phyloP scores from a whole-genome alignment of 805 yeast genomes.

The Wickerhamomyces sydowiorum region DNA sequence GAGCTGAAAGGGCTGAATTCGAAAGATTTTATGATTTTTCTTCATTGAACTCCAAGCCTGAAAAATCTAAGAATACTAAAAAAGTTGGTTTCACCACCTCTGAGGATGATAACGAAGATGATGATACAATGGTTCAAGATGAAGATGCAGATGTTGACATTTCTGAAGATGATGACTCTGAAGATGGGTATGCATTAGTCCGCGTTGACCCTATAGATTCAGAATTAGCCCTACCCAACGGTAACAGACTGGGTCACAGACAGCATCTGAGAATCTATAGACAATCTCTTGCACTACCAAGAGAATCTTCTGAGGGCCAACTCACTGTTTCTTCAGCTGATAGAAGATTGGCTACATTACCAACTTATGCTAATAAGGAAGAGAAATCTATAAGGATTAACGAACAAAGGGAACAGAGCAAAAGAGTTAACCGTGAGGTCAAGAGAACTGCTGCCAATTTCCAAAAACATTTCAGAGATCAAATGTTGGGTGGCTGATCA shows the following conservation, averaged over 20 bases:
- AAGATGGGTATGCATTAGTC: slow-evolving; percentile 29
- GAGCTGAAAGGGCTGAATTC: slow-evolving; percentile 69
- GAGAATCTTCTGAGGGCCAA: slow-evolving; percentile 51
- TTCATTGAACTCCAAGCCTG: slow-evolving; percentile 45
- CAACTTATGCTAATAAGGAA: slow-evolving; percentile 38
- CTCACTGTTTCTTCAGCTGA: slow-evolving; percentile 77
- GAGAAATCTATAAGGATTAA: slow-evolving; percentile 37
- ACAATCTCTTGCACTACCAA: slow-evolving; percentile 48
- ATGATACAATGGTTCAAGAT: slow-evolving; percentile 13
- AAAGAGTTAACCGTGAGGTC: slow-evolving; percentile 43
- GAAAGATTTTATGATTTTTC: slow-evolving; percentile 82
- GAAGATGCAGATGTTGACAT: slow-evolving; percentile 14
- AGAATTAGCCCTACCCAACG: slow-evolving; percentile 71
- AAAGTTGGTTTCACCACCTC: slow-evolving; percentile 21
- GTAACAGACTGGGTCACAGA: slow-evolving; percentile 78
- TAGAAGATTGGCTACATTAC: slow-evolving; percentile 59
- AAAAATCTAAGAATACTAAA: slow-evolving; percentile 22
- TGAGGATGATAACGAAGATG: slow-evolving; percentile 21
- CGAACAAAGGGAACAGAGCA: slow-evolving; percentile 39
- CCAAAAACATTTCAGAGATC: slow-evolving; percentile 83
- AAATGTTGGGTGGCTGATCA: slow-evolving; percentile 38
- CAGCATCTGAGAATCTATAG: slow-evolving; percentile 65
- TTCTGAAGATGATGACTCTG: slow-evolving; percentile 21
- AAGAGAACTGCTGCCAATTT: slow-evolving; percentile 57
- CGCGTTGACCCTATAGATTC: slow-evolving; percentile 49